These are phyloP conservation scores for Agaricus blazei DNA, from an alignment of 768 basidiomycete genomes.

Conservation along the genomic window DNA sequence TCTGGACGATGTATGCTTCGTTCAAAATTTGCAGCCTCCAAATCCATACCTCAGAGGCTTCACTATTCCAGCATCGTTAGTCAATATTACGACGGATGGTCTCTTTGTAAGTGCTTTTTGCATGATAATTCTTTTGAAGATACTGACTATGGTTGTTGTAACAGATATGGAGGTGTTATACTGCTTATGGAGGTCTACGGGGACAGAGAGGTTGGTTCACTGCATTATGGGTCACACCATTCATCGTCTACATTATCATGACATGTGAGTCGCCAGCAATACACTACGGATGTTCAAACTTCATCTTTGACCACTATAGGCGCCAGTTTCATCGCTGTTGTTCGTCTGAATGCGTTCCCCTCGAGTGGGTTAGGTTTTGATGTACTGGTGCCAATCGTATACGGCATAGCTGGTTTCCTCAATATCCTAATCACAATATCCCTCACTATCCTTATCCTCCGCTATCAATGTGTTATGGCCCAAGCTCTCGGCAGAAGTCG, in stretches of 20 bases:
- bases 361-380: not conserved
- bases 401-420: not conserved
- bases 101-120: not conserved
- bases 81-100: not conserved
- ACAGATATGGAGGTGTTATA: conserved; percentile 1
- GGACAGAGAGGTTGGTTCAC: not conserved
- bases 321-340: not conserved
- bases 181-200: not conserved
- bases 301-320: not conserved
- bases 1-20: not conserved
- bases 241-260: not conserved
- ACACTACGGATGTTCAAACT: not conserved
- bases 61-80: not conserved
- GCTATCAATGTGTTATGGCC: conserved; percentile 3
- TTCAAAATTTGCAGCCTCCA: not conserved
- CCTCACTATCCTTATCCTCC: conserved; percentile 6
- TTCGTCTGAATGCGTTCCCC: not conserved
- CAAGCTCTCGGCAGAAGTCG: not conserved
- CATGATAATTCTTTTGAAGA: not conserved
- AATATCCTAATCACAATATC: conserved; percentile 13
- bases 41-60: not conserved
- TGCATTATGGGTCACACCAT: not conserved
- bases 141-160: not conserved
- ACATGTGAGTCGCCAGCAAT: not conserved
- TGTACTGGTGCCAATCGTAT: not conserved